These are phyloP conservation scores for Didymella keratinophila DNA, from an alignment of 2,329 filamentous ascomycete genomes.

Conservation along the genomic window DNA sequence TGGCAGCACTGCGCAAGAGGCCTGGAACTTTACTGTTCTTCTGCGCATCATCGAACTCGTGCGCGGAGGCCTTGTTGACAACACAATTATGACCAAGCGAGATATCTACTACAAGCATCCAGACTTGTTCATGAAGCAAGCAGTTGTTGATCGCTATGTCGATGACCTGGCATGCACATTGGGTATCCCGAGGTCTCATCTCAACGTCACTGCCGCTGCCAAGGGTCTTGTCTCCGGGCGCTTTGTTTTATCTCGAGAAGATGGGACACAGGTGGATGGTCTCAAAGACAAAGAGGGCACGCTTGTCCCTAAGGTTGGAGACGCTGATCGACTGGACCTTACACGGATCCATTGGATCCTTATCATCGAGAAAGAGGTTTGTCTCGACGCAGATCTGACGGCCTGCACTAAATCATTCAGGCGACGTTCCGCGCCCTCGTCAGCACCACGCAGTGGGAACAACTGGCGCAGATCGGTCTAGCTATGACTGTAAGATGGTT, in stretches of 20 bases:
- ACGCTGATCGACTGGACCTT: constrained; percentile 62
- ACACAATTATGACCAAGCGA: constrained; percentile 64
- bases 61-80: constrained; percentile 59
- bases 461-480: constrained; percentile 64
- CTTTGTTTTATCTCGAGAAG: constrained; percentile 57
- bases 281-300: constrained; percentile 61
- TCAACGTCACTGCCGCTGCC: constrained; percentile 77
- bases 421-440: constrained; percentile 77
- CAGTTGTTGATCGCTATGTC: constrained; percentile 73
- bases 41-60: constrained; percentile 65
- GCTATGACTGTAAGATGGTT: constrained; percentile 67
- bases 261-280: constrained; percentile 55
- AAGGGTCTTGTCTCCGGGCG: constrained; percentile 75
- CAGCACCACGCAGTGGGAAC: constrained; percentile 63
- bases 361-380: constrained; percentile 78
- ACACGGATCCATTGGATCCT: constrained; percentile 68
- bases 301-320: constrained; percentile 64
- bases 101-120: constrained; percentile 83
- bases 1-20: constrained; percentile 62
- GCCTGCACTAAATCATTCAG: constrained; percentile 52
- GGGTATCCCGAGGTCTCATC: constrained; percentile 65
- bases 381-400: constrained; percentile 34
- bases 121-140: constrained; percentile 73
- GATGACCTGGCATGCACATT: constrained; percentile 78
- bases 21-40: constrained; percentile 65